These are phyloP conservation scores for Juncus effusus DNA, from an alignment of 176 grass and related monocot genomes.

Conservation along the genomic window DNA sequence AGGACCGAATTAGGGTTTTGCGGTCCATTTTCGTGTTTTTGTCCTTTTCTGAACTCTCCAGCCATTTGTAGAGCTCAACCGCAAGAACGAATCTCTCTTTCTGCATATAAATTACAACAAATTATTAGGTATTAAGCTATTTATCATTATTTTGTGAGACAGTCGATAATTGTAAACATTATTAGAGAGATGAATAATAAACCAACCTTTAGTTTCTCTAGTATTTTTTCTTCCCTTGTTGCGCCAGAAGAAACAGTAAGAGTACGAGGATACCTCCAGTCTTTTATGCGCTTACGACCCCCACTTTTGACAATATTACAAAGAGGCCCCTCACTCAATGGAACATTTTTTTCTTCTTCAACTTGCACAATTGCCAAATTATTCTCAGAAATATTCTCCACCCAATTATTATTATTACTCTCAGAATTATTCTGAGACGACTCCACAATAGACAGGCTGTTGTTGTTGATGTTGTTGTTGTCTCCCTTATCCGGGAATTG, in stretches of 20 bases:
- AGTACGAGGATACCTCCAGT: constrained; percentile 38
- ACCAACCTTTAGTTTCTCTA: constrained; percentile 68
- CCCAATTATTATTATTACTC: constrained; percentile 19
- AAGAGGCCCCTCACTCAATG: constrained; percentile 5
- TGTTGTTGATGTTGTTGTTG: constrained; percentile 17
- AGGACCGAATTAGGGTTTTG: constrained; percentile 65
- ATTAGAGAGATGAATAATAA: constrained; percentile 18
- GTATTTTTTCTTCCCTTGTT: constrained; percentile 68
- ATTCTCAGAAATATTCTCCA: background rate
- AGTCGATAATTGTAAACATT: constrained; percentile 23
- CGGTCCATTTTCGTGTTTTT: constrained; percentile 73
- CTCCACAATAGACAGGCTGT: constrained; percentile 14
- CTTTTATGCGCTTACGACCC: constrained; percentile 27
- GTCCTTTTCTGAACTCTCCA: constrained; percentile 68
- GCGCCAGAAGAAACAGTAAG: constrained; percentile 42
- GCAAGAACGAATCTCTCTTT: constrained; percentile 70
- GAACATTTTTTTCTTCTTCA: constrained; percentile 21
- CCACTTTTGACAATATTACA: constrained; percentile 27
- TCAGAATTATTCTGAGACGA: constrained; percentile 26
- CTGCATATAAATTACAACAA: constrained; percentile 34
- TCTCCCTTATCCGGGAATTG: constrained; percentile 26
- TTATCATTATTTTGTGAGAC: constrained; percentile 11
- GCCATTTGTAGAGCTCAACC: constrained; percentile 81
- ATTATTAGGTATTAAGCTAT: constrained; percentile 11
- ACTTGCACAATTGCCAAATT: constrained; percentile 29